These are phyloP conservation scores for Macrophomina pseudophaseolina DNA, from an alignment of 2,329 filamentous ascomycete species.

Conservation along the genomic window DNA sequence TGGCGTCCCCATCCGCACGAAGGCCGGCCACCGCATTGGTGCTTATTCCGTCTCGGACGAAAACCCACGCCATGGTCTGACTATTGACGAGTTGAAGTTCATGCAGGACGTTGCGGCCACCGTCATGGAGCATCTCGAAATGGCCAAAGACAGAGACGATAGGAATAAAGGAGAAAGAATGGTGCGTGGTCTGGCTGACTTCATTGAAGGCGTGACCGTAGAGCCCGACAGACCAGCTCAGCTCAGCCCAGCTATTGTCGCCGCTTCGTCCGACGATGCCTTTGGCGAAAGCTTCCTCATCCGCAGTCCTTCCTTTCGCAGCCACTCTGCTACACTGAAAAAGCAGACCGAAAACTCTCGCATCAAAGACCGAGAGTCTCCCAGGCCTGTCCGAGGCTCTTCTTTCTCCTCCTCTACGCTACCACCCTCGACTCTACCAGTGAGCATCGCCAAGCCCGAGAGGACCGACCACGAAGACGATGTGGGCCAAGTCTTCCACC, in stretches of 20 bases:
- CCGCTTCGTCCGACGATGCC: not conserved
- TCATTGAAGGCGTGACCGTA: constrained; percentile 28
- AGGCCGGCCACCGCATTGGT: constrained; percentile 63
- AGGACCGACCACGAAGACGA: constrained; percentile 31
- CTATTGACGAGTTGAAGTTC: constrained; percentile 56
- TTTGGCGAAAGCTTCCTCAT: constrained; percentile 4
- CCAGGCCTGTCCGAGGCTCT: not conserved
- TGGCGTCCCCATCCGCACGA: constrained; percentile 65
- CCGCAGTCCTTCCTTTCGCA: constrained; percentile 17
- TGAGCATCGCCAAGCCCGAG: constrained; percentile 32
- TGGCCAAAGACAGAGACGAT: constrained; percentile 25
- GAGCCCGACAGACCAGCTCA: constrained; percentile 30
- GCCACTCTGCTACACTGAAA: constrained; percentile 32
- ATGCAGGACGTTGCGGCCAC: constrained; percentile 61
- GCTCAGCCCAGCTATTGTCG: constrained; percentile 7
- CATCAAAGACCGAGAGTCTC: constrained; percentile 30
- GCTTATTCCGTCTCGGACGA: constrained; percentile 65
- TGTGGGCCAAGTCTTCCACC: constrained; percentile 31
- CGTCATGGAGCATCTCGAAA: constrained; percentile 35
- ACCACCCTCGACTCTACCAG: constrained; percentile 27
- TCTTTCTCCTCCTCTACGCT: constrained; percentile 14
- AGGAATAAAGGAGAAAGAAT: constrained; percentile 38
- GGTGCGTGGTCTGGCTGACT: constrained; percentile 39
- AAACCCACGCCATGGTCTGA: constrained; percentile 58
- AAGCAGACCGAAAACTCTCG: constrained; percentile 43